Base-by-base conservation (phyloP, 768 basidiomycete species). In the Cantharellus cinnabarinus region DNA sequence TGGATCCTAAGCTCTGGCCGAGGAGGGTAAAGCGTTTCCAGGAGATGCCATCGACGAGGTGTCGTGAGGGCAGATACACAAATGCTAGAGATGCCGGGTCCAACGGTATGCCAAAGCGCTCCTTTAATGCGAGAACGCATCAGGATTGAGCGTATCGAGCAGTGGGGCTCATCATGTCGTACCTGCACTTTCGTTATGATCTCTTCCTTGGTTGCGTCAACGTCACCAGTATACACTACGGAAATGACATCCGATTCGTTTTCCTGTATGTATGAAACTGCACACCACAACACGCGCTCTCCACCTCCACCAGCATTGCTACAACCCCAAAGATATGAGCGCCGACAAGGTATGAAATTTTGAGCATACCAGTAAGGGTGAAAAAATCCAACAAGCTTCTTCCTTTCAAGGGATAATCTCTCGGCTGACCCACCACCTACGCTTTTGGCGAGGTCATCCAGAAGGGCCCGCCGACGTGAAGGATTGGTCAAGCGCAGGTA, bases 301-400 rank as follows among this genome's bases (percentile, higher is more conserved):
- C 95, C 94, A 37, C 94, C 95, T 5, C 94, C 94, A 0, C 94
- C 93, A 42, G 93, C 91, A 75, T 98, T 95, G 67, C 94, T 83
- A 68, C 52, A 42, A 57, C 56, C 48, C 38, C 59, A 58, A 51
- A 48, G 38, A 63, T 42, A 58, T 44, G 5, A 15, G 7, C 14
- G 39, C 38, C 56, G 15, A 57, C 15, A 7, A 40, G 38, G 56
- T 41, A 14, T 54, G 50, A 20, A 10, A 39, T 10, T 42, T n/a
- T 55, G 3, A 10, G 66, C 79, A 71, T 65, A 91, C 91, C 91
- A 98, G 68, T 93, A 98, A 0, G 93, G 93, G 72, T 98, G 93
- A 68, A 95, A 94, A 71, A 93, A 85, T 0, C 85, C 91, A 2
- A 91, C 73, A 20, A 91, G 70, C 52, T 64, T 53, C 44, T 60